Base-by-base conservation (phyloP, 2,329 filamentous ascomycete genomes). In the Colletotrichum camelliae region DNA sequence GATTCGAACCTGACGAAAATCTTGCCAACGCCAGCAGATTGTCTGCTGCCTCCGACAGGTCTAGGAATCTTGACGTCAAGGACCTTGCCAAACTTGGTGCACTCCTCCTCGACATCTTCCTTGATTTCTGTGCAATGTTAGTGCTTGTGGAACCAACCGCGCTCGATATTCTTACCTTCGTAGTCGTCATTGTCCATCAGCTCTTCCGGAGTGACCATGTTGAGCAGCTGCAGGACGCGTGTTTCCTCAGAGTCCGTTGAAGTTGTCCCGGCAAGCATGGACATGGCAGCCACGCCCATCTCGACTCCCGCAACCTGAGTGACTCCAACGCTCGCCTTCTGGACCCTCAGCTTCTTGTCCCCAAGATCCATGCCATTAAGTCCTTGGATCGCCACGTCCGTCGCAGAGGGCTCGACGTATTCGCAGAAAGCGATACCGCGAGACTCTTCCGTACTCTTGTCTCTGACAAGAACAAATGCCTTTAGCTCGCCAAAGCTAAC, bases 191-290 rank as follows among this genome's bases (percentile, higher is more conserved):
- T 93, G 82, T 98, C 96, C 86, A 98, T 92, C 29, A 99, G 88
- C 85, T 99, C 97, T 80, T 99, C 97, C 0, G 96, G 90, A 0
- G 97, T 99, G 43, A 99, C 96, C 97, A 99, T 99, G 88, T 99
- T 99, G 82, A 99, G 91, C 77, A 99, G 88, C 86, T 98, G 96
- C 76, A 99, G 84, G 18, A 99, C 96, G 72, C 95, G 92, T 78
- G 94, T 94, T 76, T 93, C 92, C 79, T 98, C 96, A 39, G 94
- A 88, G 76, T 96, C 94, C 72, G 90, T 90, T 48, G 94, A 94
- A 4, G 93, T 95, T 24, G 97, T 98, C 74, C 96, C 96, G 48
- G 97, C 97, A 80, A 99, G 94, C 91, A 98, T 96, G 67, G 96
- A 98, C 93, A 99, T 98, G 77, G 97, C 97, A 80, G 97, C 97